Percentiles rank a stretch among this genome's conserved stretches.
Evolutionary conservation across 371 early-diverging fungal genomes (phyloP).

Genomic region (Haplosporangium sp.): DNA sequence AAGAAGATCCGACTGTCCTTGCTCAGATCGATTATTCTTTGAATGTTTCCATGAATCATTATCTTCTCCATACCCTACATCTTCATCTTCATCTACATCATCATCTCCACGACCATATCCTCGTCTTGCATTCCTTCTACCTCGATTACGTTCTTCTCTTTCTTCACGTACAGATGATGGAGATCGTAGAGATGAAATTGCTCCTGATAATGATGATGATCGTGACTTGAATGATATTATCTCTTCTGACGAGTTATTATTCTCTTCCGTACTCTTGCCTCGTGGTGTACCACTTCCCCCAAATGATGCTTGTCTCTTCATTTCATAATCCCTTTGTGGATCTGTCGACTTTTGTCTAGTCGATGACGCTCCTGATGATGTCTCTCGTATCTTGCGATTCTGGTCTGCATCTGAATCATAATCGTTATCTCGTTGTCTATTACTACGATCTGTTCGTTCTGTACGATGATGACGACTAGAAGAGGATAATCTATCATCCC

Average conservation of each 20-base stretch:
- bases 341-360: conserved; percentile 14
- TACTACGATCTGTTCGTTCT: conserved; percentile 18
- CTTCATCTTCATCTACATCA: conserved; percentile 9
- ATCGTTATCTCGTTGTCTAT: conserved; percentile 3
- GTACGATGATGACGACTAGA: conserved; percentile 3
- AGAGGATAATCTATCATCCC: conserved; percentile 13
- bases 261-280: conserved; percentile 5
- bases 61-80: conserved; percentile 4
- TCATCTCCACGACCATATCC: conserved; percentile 22
- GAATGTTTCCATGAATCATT: neutral
- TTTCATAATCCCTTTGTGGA: conserved; percentile 41
- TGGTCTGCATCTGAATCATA: conserved; percentile 16
- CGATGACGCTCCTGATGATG: conserved; percentile 13
- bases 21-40: conserved; percentile 1
- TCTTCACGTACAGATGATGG: conserved; percentile 4
- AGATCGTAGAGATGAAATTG: neutral
- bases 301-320: conserved; percentile 18
- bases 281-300: neutral
- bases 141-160: neutral
- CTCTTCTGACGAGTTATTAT: conserved; percentile 10
- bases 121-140: conserved; percentile 11
- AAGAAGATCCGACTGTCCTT: conserved; percentile 10
- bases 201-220: neutral
- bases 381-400: conserved; percentile 10
- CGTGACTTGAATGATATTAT: conserved; percentile 30